Base-by-base conservation (phyloP, 352 stramenopile genomes). In the Nothophytophthora sp. region DNA sequence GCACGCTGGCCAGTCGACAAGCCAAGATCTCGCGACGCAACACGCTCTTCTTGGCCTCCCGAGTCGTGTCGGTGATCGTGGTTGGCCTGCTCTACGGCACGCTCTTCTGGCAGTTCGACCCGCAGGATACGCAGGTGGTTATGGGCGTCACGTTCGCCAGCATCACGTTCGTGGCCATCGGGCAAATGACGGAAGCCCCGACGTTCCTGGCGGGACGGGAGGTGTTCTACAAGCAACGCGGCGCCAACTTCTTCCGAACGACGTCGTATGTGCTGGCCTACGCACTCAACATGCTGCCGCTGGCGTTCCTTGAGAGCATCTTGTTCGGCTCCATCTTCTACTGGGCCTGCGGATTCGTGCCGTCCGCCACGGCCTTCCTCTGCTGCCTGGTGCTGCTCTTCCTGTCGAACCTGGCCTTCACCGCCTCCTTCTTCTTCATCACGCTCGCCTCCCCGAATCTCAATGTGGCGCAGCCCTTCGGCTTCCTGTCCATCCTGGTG, bases 241-340 rank as follows among this genome's bases (percentile, higher is more conserved):
- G 74, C 22, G 61, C 70, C 2, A 90, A 91, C 51, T 91, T 92
- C 50, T 91, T 79, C 42, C 67, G 64, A 6, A 50, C 74, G 13
- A 68, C 67, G 5, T 70, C 74, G 11, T 94, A 86, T 50, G 63
- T 87, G 28, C 41, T 91, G 35, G 75, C 56, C 5, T 43, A 27
- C 5, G 38, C 38, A 15, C 25, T 73, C 13, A 60, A 47, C 29
- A 30, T 55, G 7, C 40, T 77, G 13, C 52, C 70, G 36, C 47
- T 77, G 49, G 42, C 44, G 46, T 13, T 76, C 6, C 45, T 80
- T 28, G 83, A 94, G 60, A 62, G 64, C 7, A 38, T 90, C 7
- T 45, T 86, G 11, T 94, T 92, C 69, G 84, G 76, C 4, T 75
- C 69, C 2, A 55, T 92, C 48, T 48, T 90, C 4, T 94, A 92